Base-by-base conservation (phyloP, 2,329 filamentous ascomycete genomes). In the Colletotrichum sp. region DNA sequence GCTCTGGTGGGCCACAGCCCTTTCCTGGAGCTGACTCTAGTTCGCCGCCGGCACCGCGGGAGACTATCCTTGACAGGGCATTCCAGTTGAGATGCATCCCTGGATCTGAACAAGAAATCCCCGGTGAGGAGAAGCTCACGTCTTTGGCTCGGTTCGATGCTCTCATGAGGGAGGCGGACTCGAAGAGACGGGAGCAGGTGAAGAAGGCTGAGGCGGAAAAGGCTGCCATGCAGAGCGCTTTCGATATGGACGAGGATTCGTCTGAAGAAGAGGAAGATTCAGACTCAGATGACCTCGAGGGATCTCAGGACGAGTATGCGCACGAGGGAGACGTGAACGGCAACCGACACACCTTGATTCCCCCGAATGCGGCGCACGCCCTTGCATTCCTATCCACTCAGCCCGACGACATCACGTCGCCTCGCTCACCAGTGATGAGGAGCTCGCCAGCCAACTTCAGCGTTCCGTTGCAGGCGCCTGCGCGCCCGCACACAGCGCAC, bases 1-100 rank as follows among this genome's bases (percentile, higher is more conserved):
- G 89, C 76, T 92, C 90, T 2, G 87, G 89, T 15, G 84, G 85
- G 18, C 85, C 86, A 6, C 82, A 84, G 21, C 80, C 81, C 15
- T 69, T 66, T 15, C 81, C 83, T 15, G 80, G 87, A 10, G 79
- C 86, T 4, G 84, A 88, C 55, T 87, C 88, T 2, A 87, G 86
- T 79, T 89, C 90, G 0, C 90, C 90, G 1, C 88, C 90, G 3
- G 84, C 83, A 1, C 90, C 90, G 3, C 88, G 92, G 18, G 92
- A 94, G 82, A 93, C 92, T 0, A 93, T 94, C 68, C 82, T 93
- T n/a, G 92, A 94, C 80, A 85, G 92, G 52, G 92, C 92, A 0
- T 93, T 94, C 79, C 91, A 92, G 79, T 83, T 93, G 83, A 87
- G 90, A 10, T 91, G 86, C 73, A 92, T 93, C 39, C 92, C 92